Evolutionary conservation across 768 basidiomycete species (phyloP).

Genomic region (Chalciporus chontae): DNA sequence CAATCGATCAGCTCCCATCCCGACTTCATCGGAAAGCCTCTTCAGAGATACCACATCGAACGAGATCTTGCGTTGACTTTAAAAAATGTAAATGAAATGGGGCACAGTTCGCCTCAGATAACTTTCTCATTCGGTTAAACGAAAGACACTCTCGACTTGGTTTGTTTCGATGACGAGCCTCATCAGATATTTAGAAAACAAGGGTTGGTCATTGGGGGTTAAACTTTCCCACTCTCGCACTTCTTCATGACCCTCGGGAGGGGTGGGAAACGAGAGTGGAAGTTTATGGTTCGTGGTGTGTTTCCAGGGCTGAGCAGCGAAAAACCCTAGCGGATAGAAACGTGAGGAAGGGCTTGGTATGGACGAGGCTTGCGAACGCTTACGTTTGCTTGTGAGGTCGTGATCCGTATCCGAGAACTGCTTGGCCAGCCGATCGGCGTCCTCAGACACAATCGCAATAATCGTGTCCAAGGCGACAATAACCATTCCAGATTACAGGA

Average conservation of each 20-base stretch:
- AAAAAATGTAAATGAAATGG: too few species aligned
- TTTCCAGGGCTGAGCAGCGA: not conserved
- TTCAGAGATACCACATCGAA: not conserved
- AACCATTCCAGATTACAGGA: too few species aligned
- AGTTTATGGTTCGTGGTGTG: not conserved
- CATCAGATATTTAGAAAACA: not conserved
- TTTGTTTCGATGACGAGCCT: not conserved
- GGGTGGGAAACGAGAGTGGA: not conserved
- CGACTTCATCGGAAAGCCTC: not conserved
- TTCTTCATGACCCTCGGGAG: not conserved
- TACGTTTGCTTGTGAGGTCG: too few species aligned
- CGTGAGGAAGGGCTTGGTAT: not conserved
- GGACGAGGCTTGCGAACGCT: not conserved
- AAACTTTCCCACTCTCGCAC: not conserved
- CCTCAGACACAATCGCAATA: too few species aligned
- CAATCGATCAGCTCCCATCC: slow-evolving; percentile 23
- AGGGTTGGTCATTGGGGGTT: not conserved
- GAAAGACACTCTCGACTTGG: not conserved
- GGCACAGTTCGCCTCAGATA: too few species aligned
- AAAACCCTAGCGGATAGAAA: not conserved
- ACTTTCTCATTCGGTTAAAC: not conserved
- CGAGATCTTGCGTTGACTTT: not conserved
- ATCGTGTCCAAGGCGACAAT: too few species aligned
- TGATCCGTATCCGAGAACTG: too few species aligned
- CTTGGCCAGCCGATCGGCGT: too few species aligned